Evolutionary conservation across 306 rosid genomes (phyloP).

Genomic region (Prunus mira): DNA sequence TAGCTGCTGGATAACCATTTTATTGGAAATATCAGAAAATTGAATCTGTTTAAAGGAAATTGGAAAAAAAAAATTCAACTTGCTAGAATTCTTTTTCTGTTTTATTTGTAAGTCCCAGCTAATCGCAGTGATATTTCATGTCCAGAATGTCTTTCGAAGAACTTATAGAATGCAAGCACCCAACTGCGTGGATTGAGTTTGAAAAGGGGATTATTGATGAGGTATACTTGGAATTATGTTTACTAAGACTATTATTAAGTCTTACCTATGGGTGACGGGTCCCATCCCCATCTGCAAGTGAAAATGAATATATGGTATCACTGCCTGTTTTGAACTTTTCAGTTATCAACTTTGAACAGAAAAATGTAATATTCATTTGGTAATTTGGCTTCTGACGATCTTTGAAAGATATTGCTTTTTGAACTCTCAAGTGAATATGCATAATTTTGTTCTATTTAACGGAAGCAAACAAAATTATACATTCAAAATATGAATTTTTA

Average conservation of each 20-base stretch:
- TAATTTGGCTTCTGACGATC: background rate
- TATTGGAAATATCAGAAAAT: background rate
- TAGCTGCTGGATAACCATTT: background rate
- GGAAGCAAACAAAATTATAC: background rate
- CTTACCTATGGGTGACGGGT: background rate
- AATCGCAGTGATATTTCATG: constrained; percentile 20
- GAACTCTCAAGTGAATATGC: background rate
- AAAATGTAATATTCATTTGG: background rate
- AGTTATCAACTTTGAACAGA: background rate
- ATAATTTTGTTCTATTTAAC: background rate
- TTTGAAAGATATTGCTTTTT: background rate
- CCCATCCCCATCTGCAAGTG: background rate
- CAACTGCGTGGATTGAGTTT: constrained; percentile 80
- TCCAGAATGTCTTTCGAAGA: constrained; percentile 75
- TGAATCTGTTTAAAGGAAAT: background rate
- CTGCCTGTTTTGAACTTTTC: background rate
- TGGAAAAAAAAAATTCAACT: background rate
- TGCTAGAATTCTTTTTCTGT: background rate
- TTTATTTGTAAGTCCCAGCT: background rate
- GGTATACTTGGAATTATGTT: constrained; percentile 42
- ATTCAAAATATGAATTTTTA: background rate
- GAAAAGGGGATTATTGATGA: constrained; percentile 89
- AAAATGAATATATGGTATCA: background rate
- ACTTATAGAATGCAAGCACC: constrained; percentile 76
- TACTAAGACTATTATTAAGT: background rate